phyloP scores from a whole-genome alignment of 2,329 filamentous ascomycete species.

The Botryotinia globosa region DNA sequence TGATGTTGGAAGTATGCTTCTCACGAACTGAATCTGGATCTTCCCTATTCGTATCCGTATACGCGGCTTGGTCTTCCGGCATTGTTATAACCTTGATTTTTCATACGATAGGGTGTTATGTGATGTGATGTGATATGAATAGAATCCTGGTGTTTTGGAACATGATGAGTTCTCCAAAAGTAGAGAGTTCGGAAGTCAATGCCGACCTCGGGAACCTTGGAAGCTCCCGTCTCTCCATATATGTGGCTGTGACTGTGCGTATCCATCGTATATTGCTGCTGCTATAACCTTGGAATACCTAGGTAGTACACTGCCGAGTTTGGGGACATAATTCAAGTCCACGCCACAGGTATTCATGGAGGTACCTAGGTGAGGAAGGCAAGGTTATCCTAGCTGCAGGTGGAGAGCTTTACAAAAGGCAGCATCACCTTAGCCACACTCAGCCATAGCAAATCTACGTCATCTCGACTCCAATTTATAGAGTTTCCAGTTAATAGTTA shows the following conservation, averaged over 20 bases:
- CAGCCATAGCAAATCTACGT: not conserved
- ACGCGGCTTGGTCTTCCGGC: not conserved
- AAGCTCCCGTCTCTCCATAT: not conserved
- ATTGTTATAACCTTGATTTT: not conserved
- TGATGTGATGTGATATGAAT: not conserved
- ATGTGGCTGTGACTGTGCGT: not conserved
- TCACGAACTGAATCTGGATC: not conserved
- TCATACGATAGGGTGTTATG: not conserved
- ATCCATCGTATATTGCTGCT: not conserved
- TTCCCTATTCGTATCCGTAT: not conserved
- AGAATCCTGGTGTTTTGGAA: not conserved
- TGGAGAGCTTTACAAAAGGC: not conserved
- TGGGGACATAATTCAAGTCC: too few relatives aligned
- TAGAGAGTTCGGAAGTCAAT: not conserved
- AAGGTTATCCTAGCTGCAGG: too few relatives aligned
- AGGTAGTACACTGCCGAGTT: rapidly evolving
- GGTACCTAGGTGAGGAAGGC: too few relatives aligned
- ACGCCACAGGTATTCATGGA: too few relatives aligned
- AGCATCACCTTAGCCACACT: not conserved
- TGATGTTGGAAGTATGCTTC: not conserved
- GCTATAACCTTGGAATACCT: too few relatives aligned
- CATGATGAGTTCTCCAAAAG: not conserved
- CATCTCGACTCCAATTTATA: not conserved
- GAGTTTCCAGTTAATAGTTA: not conserved
- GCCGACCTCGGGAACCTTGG: too few relatives aligned